Evolutionary conservation across 2,329 filamentous ascomycete genomes (phyloP).

Genomic region (Alternaria longipes): DNA sequence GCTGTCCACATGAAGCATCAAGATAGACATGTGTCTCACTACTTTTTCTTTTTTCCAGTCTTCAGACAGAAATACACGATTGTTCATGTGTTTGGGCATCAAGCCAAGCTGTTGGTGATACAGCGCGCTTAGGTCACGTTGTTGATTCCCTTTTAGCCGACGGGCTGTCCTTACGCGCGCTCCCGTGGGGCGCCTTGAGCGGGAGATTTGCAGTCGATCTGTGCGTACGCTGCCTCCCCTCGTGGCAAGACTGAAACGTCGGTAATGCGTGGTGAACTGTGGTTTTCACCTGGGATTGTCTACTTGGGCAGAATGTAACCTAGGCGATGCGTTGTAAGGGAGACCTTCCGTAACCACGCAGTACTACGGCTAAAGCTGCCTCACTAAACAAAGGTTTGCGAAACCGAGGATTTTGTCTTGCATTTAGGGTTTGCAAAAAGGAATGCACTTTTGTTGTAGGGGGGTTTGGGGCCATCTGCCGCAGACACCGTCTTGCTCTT

Average conservation of each 20-base stretch:
- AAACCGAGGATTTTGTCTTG: background rate
- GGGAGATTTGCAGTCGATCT: constrained; percentile 27
- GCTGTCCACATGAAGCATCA: background rate
- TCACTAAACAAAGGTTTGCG: background rate
- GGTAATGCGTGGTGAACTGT: constrained; percentile 10
- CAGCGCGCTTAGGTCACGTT: constrained; percentile 14
- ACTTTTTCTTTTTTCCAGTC: background rate
- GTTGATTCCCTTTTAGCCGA: constrained; percentile 9
- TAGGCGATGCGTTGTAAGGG: constrained; percentile 4
- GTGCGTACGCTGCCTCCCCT: constrained; percentile 17
- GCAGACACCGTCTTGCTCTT: constrained; percentile 6
- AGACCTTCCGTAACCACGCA: background rate
- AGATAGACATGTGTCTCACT: background rate
- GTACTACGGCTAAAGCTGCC: background rate
- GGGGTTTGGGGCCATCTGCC: background rate
- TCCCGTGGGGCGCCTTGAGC: constrained; percentile 16
- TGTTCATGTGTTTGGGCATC: background rate
- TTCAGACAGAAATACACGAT: background rate
- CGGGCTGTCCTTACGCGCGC: constrained; percentile 13
- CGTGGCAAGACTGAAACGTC: constrained; percentile 23
- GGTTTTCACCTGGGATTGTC: constrained; percentile 9
- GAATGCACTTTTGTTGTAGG: background rate
- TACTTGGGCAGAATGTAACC: background rate
- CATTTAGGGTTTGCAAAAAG: constrained; percentile 8
- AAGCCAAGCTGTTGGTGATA: constrained; percentile 6